A percentile compares a stretch with the other conserved stretches of the same genome.
These are phyloP conservation scores for Boletus reticuloceps DNA, from an alignment of 768 basidiomycete species.

Conservation along the genomic window DNA sequence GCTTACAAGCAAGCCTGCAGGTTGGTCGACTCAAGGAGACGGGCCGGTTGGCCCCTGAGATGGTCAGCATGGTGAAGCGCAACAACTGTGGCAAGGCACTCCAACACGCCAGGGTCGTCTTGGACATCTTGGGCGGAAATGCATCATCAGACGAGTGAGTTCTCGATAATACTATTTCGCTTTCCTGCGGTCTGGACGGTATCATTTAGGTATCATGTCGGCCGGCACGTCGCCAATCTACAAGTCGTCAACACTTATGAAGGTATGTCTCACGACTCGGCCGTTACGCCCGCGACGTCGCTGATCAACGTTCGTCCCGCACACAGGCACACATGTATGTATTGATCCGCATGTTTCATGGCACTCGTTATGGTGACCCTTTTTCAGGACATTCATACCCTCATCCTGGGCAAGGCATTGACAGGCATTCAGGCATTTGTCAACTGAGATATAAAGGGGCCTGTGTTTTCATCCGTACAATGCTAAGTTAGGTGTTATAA, in stretches of 20 bases:
- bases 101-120: constrained; percentile 70
- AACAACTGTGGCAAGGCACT: constrained; percentile 96
- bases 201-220: constrained; percentile 75
- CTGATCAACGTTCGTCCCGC: constrained; percentile 1
- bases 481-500: too few relatives aligned
- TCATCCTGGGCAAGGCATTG: constrained; percentile 91
- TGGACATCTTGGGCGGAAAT: constrained; percentile 95
- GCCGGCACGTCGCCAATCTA: constrained; percentile 91
- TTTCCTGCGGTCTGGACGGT: neutral
- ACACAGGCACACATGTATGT: constrained; percentile 58
- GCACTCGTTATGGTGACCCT: constrained; percentile 4
- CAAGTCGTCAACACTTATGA: constrained; percentile 98
- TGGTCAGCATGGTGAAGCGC: constrained; percentile 92
- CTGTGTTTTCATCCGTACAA: neutral
- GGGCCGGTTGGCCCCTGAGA: constrained; percentile 74
- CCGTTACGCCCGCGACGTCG: neutral
- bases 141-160: constrained; percentile 88
- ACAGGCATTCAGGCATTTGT: constrained; percentile 87
- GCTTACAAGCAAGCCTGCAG: constrained; percentile 71
- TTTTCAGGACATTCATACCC: constrained; percentile 80
- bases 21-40: constrained; percentile 86
- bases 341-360: neutral
- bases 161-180: neutral
- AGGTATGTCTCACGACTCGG: constrained; percentile 42
- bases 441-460: constrained; percentile 35